Conservation (phyloP, 148 eudicot genomes). For the Vaccinium corymbosum region DNA sequence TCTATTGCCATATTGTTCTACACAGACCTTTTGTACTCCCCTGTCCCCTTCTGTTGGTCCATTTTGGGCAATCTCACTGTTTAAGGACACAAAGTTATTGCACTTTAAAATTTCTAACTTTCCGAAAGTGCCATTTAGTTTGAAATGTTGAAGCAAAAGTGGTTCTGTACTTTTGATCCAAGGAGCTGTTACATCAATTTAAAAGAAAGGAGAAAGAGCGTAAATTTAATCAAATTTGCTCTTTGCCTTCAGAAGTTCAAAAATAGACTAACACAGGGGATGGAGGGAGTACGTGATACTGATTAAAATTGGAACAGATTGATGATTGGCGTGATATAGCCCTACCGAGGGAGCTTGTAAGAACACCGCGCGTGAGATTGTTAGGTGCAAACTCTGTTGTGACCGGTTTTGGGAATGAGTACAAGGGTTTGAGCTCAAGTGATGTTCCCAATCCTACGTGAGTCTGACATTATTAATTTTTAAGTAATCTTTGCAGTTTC, state of each 20-base stretch:
- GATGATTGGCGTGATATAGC: constrained; percentile 99
- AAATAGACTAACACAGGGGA: background rate
- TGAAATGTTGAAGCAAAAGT: background rate
- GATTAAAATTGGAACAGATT: constrained; percentile 45
- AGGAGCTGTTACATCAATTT: background rate
- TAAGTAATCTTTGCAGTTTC: background rate
- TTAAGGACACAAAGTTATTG: background rate
- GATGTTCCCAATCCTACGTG: constrained; percentile 54
- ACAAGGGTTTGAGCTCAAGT: constrained; percentile 50
- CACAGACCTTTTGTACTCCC: background rate
- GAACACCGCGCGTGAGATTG: constrained; percentile 61
- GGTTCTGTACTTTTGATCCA: background rate
- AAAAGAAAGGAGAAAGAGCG: background rate
- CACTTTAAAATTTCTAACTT: background rate
- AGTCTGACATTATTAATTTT: constrained; percentile 6
- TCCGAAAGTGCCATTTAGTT: background rate
- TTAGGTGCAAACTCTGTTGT: constrained; percentile 76
- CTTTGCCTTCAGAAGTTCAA: background rate
- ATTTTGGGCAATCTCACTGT: background rate
- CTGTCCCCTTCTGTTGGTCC: background rate
- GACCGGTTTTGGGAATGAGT: constrained; percentile 87
- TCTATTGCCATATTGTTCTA: background rate
- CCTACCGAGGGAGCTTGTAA: constrained; percentile 68
- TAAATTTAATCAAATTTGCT: background rate
- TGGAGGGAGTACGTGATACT: background rate